Percentiles rank a stretch among this genome's conserved stretches.
Evolutionary conservation across 2,329 filamentous ascomycete species (phyloP).

Genomic region (Beauveria pseudobassiana): DNA sequence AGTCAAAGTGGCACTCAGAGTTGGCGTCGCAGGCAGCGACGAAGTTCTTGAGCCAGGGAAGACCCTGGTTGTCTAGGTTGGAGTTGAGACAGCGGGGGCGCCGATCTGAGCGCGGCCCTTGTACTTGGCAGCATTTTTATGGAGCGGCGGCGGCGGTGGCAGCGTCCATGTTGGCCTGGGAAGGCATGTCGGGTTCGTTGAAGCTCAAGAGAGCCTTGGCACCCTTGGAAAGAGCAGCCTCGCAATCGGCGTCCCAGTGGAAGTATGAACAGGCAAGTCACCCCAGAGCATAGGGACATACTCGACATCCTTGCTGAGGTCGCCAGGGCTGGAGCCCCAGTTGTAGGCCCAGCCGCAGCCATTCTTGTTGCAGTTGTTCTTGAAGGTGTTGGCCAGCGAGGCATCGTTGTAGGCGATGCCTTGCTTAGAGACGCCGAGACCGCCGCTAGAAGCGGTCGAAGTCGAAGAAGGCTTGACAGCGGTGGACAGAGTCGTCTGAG

Average conservation of each 20-base stretch:
- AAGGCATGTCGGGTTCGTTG: slow-evolving; percentile 61
- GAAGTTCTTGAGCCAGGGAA: slow-evolving; percentile 49
- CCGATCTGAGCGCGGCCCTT: slow-evolving; percentile 46
- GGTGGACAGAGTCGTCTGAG: slow-evolving; percentile 18
- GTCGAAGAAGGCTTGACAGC: slow-evolving; percentile 15
- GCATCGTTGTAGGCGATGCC: slow-evolving; percentile 62
- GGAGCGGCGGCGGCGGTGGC: slow-evolving; percentile 39
- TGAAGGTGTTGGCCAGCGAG: slow-evolving; percentile 44
- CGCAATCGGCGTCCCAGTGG: slow-evolving; percentile 44
- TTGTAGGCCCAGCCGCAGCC: slow-evolving; percentile 57
- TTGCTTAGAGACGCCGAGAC: slow-evolving; percentile 40
- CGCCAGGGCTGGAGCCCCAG: slow-evolving; percentile 48
- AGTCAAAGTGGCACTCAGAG: slow-evolving; percentile 46
- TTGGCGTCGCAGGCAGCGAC: slow-evolving; percentile 39
- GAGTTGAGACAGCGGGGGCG: slow-evolving; percentile 57
- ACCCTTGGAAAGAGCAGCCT: slow-evolving; percentile 45
- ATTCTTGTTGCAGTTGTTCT: slow-evolving; percentile 24
- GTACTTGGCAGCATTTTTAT: slow-evolving; percentile 46
- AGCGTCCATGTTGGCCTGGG: slow-evolving; percentile 54
- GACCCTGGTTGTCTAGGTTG: slow-evolving; percentile 38
- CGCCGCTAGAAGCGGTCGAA: slow-evolving; percentile 1
- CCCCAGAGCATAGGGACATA: slow-evolving; percentile 66
- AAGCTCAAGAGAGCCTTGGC: slow-evolving; percentile 54
- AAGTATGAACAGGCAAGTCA: slow-evolving; percentile 32
- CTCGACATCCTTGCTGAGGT: slow-evolving; percentile 37